Conservation (phyloP, 306 rosid genomes). For the Parietaria judaica region DNA sequence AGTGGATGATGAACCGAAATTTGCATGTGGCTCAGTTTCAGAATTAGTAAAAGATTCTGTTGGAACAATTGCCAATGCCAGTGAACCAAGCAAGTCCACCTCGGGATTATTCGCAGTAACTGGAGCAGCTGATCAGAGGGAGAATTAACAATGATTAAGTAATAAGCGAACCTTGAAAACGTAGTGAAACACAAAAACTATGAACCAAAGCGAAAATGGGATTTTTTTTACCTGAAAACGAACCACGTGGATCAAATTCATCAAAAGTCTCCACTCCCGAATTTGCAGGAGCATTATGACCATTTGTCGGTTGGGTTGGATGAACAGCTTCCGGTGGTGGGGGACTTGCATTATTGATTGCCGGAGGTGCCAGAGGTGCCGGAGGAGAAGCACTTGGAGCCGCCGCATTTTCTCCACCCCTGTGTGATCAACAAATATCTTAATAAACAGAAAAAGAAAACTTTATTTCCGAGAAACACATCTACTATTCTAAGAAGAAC, state of each 20-base stretch:
- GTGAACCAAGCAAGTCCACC: slow-evolving; percentile 71
- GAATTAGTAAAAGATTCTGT: slow-evolving; percentile 26
- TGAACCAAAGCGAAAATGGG: neutral
- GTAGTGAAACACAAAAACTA: neutral
- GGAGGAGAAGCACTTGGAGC: slow-evolving; percentile 54
- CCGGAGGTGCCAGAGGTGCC: neutral
- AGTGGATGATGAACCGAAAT: slow-evolving; percentile 36
- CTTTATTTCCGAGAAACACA: neutral
- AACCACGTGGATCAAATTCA: slow-evolving; percentile 93
- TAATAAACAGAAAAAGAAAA: slow-evolving; percentile 4
- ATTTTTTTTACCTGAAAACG: slow-evolving; percentile 40
- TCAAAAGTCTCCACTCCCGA: slow-evolving; percentile 49
- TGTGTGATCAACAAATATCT: slow-evolving; percentile 30
- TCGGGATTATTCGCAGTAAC: slow-evolving; percentile 46
- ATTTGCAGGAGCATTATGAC: slow-evolving; percentile 27
- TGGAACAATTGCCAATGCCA: slow-evolving; percentile 67
- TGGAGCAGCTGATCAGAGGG: slow-evolving; percentile 43
- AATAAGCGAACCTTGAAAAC: neutral
- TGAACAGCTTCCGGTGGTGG: neutral
- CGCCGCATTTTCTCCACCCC: slow-evolving; percentile 62
- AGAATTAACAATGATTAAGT: neutral
- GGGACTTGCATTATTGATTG: slow-evolving; percentile 8
- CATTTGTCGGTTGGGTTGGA: slow-evolving; percentile 37
- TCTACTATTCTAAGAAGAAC: neutral
- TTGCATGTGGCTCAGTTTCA: slow-evolving; percentile 29